Base-by-base conservation (phyloP, 306 rosid species). In the Delonix regia region DNA sequence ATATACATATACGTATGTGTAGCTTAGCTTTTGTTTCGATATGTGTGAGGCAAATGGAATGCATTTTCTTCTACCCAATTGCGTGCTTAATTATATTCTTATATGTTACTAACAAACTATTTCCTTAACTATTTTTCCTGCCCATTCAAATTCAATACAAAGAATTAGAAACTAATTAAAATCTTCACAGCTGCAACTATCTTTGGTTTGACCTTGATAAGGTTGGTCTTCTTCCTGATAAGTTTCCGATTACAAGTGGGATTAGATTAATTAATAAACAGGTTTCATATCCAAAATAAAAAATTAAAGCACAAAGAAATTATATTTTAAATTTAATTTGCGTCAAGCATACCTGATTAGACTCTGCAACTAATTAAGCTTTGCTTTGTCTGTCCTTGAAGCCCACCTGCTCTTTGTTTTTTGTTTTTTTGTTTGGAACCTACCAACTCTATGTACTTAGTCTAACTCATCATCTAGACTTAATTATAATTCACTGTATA, bases 311-410 rank as follows among this genome's bases (percentile, higher is more conserved):
- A 5, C 12, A 45, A 30, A 45, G 10, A 25, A 69, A 69, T 39
- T 21, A 14, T 39, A 67, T n/a, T n/a, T 2, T 7, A 11, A 11
- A 13, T 25, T 36, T 24, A 33, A 33, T 62, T 33, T 30, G 42
- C 14, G 22, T 62, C 68, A 80, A 84, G 79, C 82, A 80, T 80
- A n/a, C 72, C 75, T 27, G 70, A 45, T 63, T 80, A 71, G 84
- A 84, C 81, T 51, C 10, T 75, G 59, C 33, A 79, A 80, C 75
- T 69, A 64, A 64, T 64, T 64, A 53, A 62, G 72, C 28, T 70
- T 76, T 70, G 72, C 28, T 70, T 76, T 70, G 33, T 34, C 24
- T 76, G 52, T 41, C 70, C 33, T 44, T 79, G n/a, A 69, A 18
- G 16, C 73, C 52, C 36, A 83, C 81, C 71, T 28, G 64, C 64